Evolutionary conservation across 148 eudicot genomes (phyloP).

Genomic region (Vaccinium myrtillus): DNA sequence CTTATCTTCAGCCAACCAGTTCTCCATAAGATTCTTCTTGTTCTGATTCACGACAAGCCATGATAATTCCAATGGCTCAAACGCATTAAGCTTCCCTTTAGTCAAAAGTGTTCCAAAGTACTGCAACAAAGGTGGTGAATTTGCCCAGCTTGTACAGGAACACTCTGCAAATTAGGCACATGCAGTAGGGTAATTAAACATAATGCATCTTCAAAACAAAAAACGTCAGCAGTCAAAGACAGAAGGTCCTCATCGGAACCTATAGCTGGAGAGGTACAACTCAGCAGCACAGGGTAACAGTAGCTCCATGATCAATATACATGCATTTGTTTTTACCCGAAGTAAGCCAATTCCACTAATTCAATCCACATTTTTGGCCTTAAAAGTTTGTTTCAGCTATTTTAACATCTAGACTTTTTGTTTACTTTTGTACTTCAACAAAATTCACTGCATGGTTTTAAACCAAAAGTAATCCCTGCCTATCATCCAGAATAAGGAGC

Average conservation of each 20-base stretch:
- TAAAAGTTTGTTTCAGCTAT: not conserved
- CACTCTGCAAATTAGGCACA: conserved; percentile 69
- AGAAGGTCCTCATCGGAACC: not conserved
- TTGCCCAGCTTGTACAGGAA: conserved; percentile 98
- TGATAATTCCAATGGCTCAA: conserved; percentile 89
- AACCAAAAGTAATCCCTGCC: not conserved
- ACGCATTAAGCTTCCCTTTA: conserved; percentile 93
- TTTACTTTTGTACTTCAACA: not conserved
- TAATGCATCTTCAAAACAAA: not conserved
- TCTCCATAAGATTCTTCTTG: conserved; percentile 92
- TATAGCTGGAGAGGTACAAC: not conserved
- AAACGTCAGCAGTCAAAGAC: not conserved
- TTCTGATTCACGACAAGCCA: conserved; percentile 95
- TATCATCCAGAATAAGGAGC: not conserved
- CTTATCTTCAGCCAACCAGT: conserved; percentile 97
- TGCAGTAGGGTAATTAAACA: conserved; percentile 3
- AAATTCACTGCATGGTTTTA: not conserved
- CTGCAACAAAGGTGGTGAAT: conserved; percentile 86
- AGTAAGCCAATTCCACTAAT: not conserved
- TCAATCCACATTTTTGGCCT: not conserved
- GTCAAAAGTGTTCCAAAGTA: conserved; percentile 91
- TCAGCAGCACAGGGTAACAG: conserved; percentile 1
- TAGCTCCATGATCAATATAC: not conserved
- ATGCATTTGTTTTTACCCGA: not conserved
- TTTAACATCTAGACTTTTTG: not conserved